These are phyloP conservation scores for Linderniella brevidens DNA, from an alignment of 257 asterid genomes.

Conservation along the genomic window DNA sequence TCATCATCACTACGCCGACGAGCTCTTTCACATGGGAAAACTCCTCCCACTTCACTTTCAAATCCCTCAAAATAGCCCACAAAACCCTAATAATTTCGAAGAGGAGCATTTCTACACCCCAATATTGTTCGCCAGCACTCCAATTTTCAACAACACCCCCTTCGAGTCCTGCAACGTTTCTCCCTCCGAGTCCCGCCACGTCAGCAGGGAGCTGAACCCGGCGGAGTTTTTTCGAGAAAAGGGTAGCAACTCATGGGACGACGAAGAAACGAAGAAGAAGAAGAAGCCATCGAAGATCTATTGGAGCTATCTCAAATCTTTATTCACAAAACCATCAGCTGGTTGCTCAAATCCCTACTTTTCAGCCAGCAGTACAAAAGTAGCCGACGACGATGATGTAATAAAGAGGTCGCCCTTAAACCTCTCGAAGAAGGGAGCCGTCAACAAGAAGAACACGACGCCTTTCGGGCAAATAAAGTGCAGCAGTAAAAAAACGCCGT, in stretches of 20 bases:
- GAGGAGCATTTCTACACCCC: conserved; percentile 46
- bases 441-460: conserved; percentile 11
- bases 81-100: conserved; percentile 21
- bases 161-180: conserved; percentile 59
- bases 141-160: too few relatives aligned
- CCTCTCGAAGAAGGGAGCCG: conserved; percentile 9
- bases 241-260: conserved; percentile 10
- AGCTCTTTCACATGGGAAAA: conserved; percentile 78
- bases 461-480: conserved; percentile 44
- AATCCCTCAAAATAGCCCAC: conserved; percentile 55
- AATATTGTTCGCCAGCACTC: conserved; percentile 20
- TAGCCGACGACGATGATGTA: conserved; percentile 6
- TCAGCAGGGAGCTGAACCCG: conserved; percentile 45
- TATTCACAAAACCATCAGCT: conserved; percentile 35
- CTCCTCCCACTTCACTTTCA: conserved; percentile 95
- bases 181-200: conserved; percentile 50
- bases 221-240: conserved; percentile 25
- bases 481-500: conserved; percentile 12
- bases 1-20: too few relatives aligned
- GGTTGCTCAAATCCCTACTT: conserved; percentile 32
- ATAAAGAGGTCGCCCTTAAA: conserved; percentile 14
- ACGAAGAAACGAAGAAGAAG: conserved; percentile 28
- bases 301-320: conserved; percentile 43
- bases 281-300: conserved; percentile 38
- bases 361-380: conserved; percentile 10